phyloP scores from a whole-genome alignment of 495 filamentous ascomycete genomes.

The Penicillium pulvis region DNA sequence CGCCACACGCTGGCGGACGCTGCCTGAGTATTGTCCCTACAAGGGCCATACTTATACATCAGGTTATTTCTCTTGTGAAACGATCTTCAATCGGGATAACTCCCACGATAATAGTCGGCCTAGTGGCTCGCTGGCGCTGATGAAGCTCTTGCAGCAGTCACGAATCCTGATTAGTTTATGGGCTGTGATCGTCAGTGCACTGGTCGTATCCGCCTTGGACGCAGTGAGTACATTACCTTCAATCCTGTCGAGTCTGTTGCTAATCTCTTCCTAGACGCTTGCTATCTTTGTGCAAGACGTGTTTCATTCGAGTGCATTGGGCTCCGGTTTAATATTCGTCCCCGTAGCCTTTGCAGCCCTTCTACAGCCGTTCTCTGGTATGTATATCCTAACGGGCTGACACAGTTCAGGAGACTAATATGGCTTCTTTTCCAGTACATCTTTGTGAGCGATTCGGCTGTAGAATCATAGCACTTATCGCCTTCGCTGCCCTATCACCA shows the following conservation, averaged over 20 bases:
- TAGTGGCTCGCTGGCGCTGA: neutral
- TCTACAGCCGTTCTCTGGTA: conserved; percentile 36
- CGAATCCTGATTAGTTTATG: conserved; percentile 21
- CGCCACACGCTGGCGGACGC: neutral
- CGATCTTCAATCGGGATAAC: neutral
- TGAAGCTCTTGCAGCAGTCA: conserved; percentile 16
- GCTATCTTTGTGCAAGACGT: neutral
- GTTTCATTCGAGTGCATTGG: conserved; percentile 61
- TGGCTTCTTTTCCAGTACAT: neutral
- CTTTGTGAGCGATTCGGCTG: conserved; percentile 53
- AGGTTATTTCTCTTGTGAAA: conserved; percentile 1
- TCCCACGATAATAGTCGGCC: neutral
- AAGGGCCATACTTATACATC: neutral
- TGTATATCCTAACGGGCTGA: conserved; percentile 1
- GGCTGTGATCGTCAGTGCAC: conserved; percentile 19
- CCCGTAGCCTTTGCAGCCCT: conserved; percentile 63
- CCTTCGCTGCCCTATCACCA: conserved; percentile 50
- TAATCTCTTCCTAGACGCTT: neutral
- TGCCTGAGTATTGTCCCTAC: conserved; percentile 1
- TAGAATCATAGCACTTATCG: conserved; percentile 45
- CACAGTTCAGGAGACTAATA: neutral
- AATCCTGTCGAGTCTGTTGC: neutral
- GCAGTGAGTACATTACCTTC: conserved; percentile 44
- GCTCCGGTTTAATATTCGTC: conserved; percentile 71
- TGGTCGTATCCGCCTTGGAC: conserved; percentile 23